Evolutionary conservation across 805 yeast genomes (phyloP), one percentile per base, ranked within the genome.

Genomic region (Kodamaea neixiangensis): DNA sequence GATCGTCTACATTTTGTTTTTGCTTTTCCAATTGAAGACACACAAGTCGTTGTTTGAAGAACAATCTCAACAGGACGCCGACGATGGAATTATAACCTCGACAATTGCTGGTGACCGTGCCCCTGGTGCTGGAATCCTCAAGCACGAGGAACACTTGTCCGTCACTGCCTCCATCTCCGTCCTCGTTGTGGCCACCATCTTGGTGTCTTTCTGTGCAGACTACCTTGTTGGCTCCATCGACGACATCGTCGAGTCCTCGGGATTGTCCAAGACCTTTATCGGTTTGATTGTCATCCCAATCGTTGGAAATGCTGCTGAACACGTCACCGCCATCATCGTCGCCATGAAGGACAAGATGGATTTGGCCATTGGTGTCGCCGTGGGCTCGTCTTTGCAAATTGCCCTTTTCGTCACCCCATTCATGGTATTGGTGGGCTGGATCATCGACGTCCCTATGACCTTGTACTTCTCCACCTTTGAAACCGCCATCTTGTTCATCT

Each of bases 241-340:
- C 70, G 87, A 81, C 51, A 82, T 93, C 56, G 98, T 94, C 34
- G 88, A 76, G 52, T 72, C 83, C 25, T 83, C 96, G 2, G 97
- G 97, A 3, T 76, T 94, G 49, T 88, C 97, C 41, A 92, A 93
- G 79, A 91, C 98, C 0, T 94, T 94, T 62, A 90, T 94, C 62
- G 98, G 98, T 66, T 77, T 94, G 58, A 86, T 94, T 59, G 83
- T 94, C 43, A 86, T 94, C 55, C 99, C 99, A 38, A 93, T 94
- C 55, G 98, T 94, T 21, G 99, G 98, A 50, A 94, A 94, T 63
- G 99, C 99, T 2, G 98, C 98, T 10, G 99, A 94, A 69, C 99
- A 94, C 69, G 98, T 90, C 47, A 94, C 99, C 15, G 97, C 98
- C 2, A 87, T 94, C 34, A 80, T 90, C 54, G 98, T 94, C 45